Conservation (phyloP, 2,329 filamentous ascomycete species). For the Aspergillus sp. region DNA sequence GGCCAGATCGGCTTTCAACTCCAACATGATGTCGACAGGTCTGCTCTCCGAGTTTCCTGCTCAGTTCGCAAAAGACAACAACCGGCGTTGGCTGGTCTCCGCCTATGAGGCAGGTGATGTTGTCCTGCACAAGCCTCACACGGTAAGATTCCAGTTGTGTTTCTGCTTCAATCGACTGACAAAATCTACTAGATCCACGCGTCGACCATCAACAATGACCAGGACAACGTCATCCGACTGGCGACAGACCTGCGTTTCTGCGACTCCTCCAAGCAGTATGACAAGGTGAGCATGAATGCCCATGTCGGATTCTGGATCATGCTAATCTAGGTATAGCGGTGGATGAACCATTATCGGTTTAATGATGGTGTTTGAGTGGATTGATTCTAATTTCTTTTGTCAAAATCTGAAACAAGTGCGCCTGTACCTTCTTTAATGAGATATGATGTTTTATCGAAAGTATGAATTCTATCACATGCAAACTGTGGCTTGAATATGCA, state of each 20-base stretch:
- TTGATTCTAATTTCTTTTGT: neutral
- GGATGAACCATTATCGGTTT: conserved; percentile 43
- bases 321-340: conserved; percentile 25
- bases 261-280: conserved; percentile 52
- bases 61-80: conserved; percentile 45
- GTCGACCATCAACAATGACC: conserved; percentile 56
- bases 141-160: conserved; percentile 20
- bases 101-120: conserved; percentile 57
- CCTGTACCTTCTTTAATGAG: neutral
- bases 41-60: conserved; percentile 53
- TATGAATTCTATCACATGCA: no score
- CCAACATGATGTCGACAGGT: conserved; percentile 59
- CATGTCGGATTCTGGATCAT: neutral
- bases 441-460: neutral
- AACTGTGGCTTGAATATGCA: no score
- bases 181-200: conserved; percentile 51
- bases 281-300: conserved; percentile 34
- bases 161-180: neutral
- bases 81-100: conserved; percentile 51
- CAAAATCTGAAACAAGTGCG: neutral
- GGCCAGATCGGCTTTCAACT: conserved; percentile 53
- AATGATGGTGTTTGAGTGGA: conserved; percentile 29
- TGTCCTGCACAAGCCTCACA: conserved; percentile 43
- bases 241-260: conserved; percentile 60
- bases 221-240: conserved; percentile 52